Evolutionary conservation across 2,329 filamentous ascomycete genomes (phyloP), one percentile per base, ranked within the genome.

Genomic region (Calonectria honghensis): DNA sequence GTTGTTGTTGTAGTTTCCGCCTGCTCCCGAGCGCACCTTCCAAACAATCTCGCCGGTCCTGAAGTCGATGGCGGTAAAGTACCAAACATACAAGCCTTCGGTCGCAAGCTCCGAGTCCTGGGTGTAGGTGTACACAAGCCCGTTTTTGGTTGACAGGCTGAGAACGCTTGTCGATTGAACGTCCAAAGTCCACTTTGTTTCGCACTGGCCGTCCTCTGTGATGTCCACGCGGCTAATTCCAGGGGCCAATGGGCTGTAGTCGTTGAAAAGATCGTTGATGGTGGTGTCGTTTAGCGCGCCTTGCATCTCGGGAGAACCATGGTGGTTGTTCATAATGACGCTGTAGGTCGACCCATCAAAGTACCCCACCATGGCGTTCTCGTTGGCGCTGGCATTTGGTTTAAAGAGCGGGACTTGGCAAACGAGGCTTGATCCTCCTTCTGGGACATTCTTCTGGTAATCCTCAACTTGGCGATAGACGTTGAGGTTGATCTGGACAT

Each of bases 401-500:
- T 54, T 11, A 20, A 54, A 54, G 27, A 54, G 27, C 4, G 51
- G 51, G 14, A 54, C 51, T 29, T 54, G 51, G 27, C 51, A 54
- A 20, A 54, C 51, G 27, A 54, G 51, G 3, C 29, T 54, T 16
- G 51, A 32, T 6, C 27, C 51, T 18, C 51, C 51, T 31, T 54
- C 51, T 6, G 51, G 51, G 27, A 54, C 51, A 31, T 54, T 54
- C 3, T 20, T 45, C 7, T 45, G 5, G 20, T 54, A 54, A 54
- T 54, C 51, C 29, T 54, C 51, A 54, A 31, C 51, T 18, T 54
- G 51, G 20, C 51, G 51, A 31, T 54, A 54, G 16, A 54, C 16
- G 51, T 54, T 54, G 51, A 54, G 51, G 16, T 54, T 54, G 51
- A 54, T 31, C 51, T 54, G 51, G 29, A 54, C 51, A 20, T 54